phyloP scores from a whole-genome alignment of 2,329 filamentous ascomycete genomes.

The Leptographium radiaticola region DNA sequence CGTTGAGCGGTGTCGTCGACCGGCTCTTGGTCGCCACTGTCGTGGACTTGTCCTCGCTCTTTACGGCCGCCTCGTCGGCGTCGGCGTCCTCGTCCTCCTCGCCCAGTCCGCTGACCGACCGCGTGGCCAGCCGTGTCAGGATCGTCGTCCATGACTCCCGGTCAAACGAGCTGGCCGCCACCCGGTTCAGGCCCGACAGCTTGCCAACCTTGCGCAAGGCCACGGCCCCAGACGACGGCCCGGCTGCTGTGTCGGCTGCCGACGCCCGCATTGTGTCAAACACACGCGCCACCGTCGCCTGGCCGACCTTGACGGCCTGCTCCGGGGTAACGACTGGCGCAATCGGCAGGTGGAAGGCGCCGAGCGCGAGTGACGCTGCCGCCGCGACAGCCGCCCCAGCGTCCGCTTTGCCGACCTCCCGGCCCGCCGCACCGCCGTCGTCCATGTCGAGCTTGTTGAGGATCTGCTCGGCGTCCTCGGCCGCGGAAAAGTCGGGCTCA shows the following conservation, averaged over 20 bases:
- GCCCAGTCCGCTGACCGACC: constrained; percentile 58
- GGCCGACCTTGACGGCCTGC: constrained; percentile 60
- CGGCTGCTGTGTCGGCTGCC: constrained; percentile 45
- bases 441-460: constrained; percentile 63
- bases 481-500: constrained; percentile 71
- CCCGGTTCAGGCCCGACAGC: constrained; percentile 61
- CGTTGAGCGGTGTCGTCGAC: constrained; percentile 36
- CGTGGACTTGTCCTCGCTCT: neutral
- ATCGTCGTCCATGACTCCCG: constrained; percentile 86
- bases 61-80: constrained; percentile 53
- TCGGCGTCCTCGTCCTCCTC: constrained; percentile 81
- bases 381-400: constrained; percentile 14
- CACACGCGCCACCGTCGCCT: constrained; percentile 61
- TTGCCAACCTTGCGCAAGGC: constrained; percentile 12
- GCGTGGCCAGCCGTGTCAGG: constrained; percentile 71
- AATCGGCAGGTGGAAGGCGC: constrained; percentile 66
- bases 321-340: constrained; percentile 61
- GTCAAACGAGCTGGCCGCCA: constrained; percentile 75
- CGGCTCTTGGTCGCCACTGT: constrained; percentile 7
- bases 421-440: constrained; percentile 27
- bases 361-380: constrained; percentile 47
- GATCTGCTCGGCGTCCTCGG: constrained; percentile 66
- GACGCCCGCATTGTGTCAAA: constrained; percentile 65
- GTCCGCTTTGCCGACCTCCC: constrained; percentile 19
- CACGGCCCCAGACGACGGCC: neutral